phyloP scores from a whole-genome alignment of 306 rosid species.

The Hippophae gyantsensis region DNA sequence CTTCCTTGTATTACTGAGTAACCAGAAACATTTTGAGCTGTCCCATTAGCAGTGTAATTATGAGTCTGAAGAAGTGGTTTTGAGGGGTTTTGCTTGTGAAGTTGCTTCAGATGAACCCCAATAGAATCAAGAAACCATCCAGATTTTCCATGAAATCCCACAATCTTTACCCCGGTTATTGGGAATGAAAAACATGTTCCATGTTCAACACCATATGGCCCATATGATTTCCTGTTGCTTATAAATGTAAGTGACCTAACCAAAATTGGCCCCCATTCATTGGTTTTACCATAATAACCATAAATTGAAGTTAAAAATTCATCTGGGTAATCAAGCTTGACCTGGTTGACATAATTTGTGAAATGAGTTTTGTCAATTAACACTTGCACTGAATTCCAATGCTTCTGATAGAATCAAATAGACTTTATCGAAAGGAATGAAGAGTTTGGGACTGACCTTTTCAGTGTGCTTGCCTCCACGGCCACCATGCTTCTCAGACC shows the following conservation, averaged over 20 bases:
- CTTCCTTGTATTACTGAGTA: constrained; percentile 66
- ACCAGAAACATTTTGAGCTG: constrained; percentile 25
- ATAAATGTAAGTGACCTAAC: constrained; percentile 47
- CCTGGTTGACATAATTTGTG: constrained; percentile 12
- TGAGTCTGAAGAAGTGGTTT: constrained; percentile 30
- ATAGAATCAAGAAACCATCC: constrained; percentile 47
- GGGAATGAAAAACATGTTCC: constrained; percentile 53
- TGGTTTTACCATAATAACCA: constrained; percentile 39
- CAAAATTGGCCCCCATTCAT: constrained; percentile 25
- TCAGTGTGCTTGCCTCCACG: constrained; percentile 39
- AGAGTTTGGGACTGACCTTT: constrained; percentile 18
- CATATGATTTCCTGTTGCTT: constrained; percentile 47
- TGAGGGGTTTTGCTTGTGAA: constrained; percentile 31
- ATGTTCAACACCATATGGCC: constrained; percentile 51
- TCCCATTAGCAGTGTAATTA: constrained; percentile 21
- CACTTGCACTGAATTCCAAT: too few relatives aligned
- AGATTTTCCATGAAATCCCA: constrained; percentile 44
- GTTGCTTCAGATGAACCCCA: constrained; percentile 23
- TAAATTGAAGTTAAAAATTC: constrained; percentile 42
- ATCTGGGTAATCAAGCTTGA: constrained; percentile 46
- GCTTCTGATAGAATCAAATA: too few relatives aligned
- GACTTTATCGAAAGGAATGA: too few relatives aligned
- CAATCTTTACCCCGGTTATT: constrained; percentile 43
- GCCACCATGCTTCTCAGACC: constrained; percentile 49
- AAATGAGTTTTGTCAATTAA: neutral